phyloP scores from a whole-genome alignment of 176 grass and related monocot species.

The Miscanthus lutarioriparius region DNA sequence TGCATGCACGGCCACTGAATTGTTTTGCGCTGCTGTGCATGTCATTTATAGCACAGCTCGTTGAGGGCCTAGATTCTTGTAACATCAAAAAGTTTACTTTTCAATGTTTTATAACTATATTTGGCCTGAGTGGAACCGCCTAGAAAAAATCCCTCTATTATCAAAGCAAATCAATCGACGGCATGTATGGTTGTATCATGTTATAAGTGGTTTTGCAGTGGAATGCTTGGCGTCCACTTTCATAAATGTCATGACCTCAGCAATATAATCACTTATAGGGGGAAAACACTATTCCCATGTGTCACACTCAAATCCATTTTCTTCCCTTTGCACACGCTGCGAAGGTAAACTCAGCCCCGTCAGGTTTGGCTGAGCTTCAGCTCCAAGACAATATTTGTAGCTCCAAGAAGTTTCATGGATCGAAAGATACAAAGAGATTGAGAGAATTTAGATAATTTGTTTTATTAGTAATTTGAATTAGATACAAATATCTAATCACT shows the following conservation, averaged over 20 bases:
- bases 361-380: too few relatives aligned
- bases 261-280: neutral
- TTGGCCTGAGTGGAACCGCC: neutral
- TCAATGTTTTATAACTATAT: neutral
- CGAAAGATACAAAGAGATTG: too few relatives aligned
- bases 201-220: neutral
- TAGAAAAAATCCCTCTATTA: neutral
- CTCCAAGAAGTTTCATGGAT: too few relatives aligned
- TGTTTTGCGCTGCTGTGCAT: neutral
- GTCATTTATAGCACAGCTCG: constrained; percentile 12
- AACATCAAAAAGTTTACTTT: neutral
- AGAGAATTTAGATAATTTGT: too few relatives aligned
- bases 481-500: too few relatives aligned
- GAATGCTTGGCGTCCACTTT: neutral
- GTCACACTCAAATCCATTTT: neutral
- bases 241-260: neutral
- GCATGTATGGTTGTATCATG: neutral
- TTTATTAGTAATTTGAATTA: too few relatives aligned
- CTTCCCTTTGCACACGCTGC: neutral
- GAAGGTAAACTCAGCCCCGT: neutral
- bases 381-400: too few relatives aligned
- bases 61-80: neutral
- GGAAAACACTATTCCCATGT: neutral
- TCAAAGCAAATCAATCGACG: neutral
- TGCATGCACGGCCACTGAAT: neutral